Percentiles rank a stretch among this genome's conserved stretches.
These are phyloP conservation scores for Stellera chamaejasme DNA, from an alignment of 345 rosid genomes.

Conservation along the genomic window DNA sequence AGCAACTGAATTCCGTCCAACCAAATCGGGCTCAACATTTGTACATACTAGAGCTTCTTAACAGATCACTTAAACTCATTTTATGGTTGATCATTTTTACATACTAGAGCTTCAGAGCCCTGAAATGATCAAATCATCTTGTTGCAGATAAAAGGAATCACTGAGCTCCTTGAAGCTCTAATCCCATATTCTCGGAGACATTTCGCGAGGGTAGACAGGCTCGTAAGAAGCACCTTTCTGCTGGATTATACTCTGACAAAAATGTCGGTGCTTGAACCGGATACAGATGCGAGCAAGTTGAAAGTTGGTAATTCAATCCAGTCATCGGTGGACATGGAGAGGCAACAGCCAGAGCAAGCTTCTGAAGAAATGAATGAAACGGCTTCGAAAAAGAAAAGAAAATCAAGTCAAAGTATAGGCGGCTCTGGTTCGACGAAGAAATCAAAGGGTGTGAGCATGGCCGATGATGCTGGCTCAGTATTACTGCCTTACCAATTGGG, in stretches of 20 bases:
- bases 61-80: too few relatives aligned
- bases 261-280: conserved; percentile 83
- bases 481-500: background rate
- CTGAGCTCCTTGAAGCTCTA: conserved; percentile 78
- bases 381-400: conserved; percentile 47
- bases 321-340: conserved; percentile 7
- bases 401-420: conserved; percentile 40
- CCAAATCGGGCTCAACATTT: too few relatives aligned
- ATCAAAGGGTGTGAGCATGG: conserved; percentile 32
- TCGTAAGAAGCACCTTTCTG: conserved; percentile 77
- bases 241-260: conserved; percentile 75
- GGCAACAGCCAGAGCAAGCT: conserved; percentile 19
- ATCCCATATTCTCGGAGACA: conserved; percentile 90
- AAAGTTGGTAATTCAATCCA: background rate
- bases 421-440: conserved; percentile 49
- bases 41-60: too few relatives aligned
- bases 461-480: conserved; percentile 23
- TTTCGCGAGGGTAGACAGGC: conserved; percentile 81
- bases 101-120: too few relatives aligned
- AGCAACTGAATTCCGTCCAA: too few relatives aligned
- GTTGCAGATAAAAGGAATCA: conserved; percentile 67
- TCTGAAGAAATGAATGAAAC: conserved; percentile 18
- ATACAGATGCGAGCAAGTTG: conserved; percentile 11
- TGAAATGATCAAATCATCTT: conserved; percentile 6
- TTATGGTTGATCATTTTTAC: too few relatives aligned